Base-by-base conservation (phyloP, 116 monocot species). In the Cymodocea nodosa region DNA sequence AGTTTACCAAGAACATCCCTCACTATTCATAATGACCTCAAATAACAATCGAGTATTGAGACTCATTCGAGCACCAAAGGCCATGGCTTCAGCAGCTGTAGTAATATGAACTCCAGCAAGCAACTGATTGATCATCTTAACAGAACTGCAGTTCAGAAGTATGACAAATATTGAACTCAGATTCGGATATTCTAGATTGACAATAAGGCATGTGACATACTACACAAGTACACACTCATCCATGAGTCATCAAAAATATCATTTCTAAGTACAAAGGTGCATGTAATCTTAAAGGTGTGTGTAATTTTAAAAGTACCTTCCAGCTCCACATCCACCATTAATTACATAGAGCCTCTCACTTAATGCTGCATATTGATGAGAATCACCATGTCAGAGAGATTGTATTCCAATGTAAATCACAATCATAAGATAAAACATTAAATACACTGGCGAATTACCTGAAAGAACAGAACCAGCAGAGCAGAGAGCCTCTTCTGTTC, bases 101-200 rank as follows among this genome's bases (percentile, higher is more conserved):
- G 88, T 88, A 73, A 97, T 97, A 73, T 97, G 91, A 70, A 97
- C 88, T 74, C 97, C 97, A 77, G 97, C 91, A 80, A 97, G 97
- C 77, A 97, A 74, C 66, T 97, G 97, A 70, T 97, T 97, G 35
- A 97, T 80, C 86, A 91, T 97, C 78, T 97, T 97, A n/a, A 91
- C 82, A 73, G 85, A 87, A 79, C 97, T 94, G 78, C 17, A 54
- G 19, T 50, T 10, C 50, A 64, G 49, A 4, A 64, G 5, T 49
- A 64, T 12, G n/a, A 64, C 49, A 4, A 22, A 12, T 50, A 50
- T 4, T 39, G 13, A 18, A 36, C 12, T 0, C 20, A 64, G 14
- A 19, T 60, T 22, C 36, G 12, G 15, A 10, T 18, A 50, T 15
- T 64, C 48, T 64, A 64, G 39, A 12, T 48, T 18, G 23, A 49